These are phyloP conservation scores for Gossypium gossypioides DNA, from an alignment of 441 rosid species.

Conservation along the genomic window DNA sequence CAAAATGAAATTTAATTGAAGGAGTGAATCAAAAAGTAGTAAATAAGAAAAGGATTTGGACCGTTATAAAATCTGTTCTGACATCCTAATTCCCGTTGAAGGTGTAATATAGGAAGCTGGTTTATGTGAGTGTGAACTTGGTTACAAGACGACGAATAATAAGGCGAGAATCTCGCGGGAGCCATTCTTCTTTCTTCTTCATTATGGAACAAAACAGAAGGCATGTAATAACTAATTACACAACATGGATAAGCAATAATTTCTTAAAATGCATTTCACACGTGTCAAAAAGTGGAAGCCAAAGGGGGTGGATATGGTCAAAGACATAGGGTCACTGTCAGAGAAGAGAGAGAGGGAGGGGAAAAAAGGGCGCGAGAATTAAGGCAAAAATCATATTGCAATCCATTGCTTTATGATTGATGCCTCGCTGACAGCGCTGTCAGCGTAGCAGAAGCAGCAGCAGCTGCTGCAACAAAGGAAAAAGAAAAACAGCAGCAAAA, in stretches of 20 bases:
- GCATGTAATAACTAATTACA: not conserved
- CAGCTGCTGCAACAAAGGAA: not conserved
- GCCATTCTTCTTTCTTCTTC: not conserved
- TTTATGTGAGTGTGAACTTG: not conserved
- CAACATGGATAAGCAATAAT: too few species aligned
- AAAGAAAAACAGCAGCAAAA: not conserved
- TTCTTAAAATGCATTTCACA: constrained; percentile 14
- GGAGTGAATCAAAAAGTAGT: not conserved
- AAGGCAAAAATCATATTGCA: constrained; percentile 43
- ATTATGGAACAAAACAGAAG: constrained; percentile 10
- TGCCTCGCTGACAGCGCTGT: constrained; percentile 37
- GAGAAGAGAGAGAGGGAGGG: not conserved
- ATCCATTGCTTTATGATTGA: constrained; percentile 67
- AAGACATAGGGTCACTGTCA: constrained; percentile 23
- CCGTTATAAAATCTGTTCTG: not conserved
- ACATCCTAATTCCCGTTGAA: not conserved
- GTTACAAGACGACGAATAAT: constrained; percentile 34
- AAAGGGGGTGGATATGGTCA: constrained; percentile 22
- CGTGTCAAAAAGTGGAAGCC: constrained; percentile 20
- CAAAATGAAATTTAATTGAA: not conserved
- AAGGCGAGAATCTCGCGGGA: constrained; percentile 80
- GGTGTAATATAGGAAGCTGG: not conserved
- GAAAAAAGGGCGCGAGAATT: not conserved
- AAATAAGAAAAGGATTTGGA: not conserved
- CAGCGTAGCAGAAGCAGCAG: constrained; percentile 12